A percentile compares a stretch with the other conserved stretches of the same genome.
Conservation (phyloP, 75 land plant genomes). For the Azolla pinnata region DNA sequence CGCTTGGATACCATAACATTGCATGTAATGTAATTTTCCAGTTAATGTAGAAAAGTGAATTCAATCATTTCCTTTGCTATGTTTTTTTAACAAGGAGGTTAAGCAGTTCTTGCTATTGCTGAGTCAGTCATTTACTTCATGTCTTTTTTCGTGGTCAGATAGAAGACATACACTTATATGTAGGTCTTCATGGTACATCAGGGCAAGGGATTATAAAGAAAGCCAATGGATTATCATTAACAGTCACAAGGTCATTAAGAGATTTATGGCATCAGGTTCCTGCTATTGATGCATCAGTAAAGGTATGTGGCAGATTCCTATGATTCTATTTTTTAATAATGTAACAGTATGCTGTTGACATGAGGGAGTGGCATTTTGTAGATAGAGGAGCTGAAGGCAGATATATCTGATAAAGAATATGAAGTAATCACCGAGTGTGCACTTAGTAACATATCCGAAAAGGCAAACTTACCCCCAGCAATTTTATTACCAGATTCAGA, state of each 20-base stretch:
- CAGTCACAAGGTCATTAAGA: slow-evolving; percentile 62
- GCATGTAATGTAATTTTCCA: slow-evolving; percentile 1
- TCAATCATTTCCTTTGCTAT: too few relatives aligned
- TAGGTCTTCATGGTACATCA: slow-evolving; percentile 47
- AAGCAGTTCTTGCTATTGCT: too few relatives aligned
- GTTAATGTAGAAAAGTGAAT: too few relatives aligned
- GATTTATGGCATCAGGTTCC: slow-evolving; percentile 87
- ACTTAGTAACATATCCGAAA: slow-evolving; percentile 68
- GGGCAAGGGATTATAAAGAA: slow-evolving; percentile 77
- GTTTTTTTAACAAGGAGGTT: too few relatives aligned
- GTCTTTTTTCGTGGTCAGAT: slow-evolving; percentile 30
- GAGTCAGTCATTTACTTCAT: too few relatives aligned
- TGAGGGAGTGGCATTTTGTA: too few relatives aligned
- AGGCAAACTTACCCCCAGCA: slow-evolving; percentile 49
- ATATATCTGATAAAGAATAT: slow-evolving; percentile 78
- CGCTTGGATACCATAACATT: slow-evolving; percentile 38
- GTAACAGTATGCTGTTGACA: too few relatives aligned
- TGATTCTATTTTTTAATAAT: too few relatives aligned
- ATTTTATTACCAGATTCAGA: slow-evolving; percentile 12
- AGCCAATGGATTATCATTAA: slow-evolving; percentile 67
- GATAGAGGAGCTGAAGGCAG: slow-evolving; percentile 74
- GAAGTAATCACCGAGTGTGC: slow-evolving; percentile 84
- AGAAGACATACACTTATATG: slow-evolving; percentile 63
- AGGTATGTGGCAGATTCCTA: too few relatives aligned
- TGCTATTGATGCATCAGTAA: slow-evolving; percentile 42